These are phyloP conservation scores for Arxiozyma bovina DNA, from an alignment of 1,139 yeast species.

Conservation along the genomic window DNA sequence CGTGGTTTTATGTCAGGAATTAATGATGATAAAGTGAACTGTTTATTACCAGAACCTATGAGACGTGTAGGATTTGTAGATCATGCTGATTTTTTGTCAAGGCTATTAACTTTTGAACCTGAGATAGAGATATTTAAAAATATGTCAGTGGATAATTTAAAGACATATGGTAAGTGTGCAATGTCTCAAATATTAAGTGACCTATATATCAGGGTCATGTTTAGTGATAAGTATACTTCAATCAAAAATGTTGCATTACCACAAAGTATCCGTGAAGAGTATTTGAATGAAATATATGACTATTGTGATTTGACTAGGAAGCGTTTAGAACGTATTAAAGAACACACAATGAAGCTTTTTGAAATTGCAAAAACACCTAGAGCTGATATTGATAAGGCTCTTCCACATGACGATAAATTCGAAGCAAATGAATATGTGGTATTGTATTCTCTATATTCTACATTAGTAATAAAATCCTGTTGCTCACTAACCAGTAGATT, in stretches of 20 bases:
- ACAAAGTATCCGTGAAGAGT: constrained; percentile 10
- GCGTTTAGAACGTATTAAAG: not conserved
- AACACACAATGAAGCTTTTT: constrained; percentile 1
- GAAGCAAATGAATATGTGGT: not conserved
- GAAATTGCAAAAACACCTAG: not conserved
- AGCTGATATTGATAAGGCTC: not conserved
- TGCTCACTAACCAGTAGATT: not conserved
- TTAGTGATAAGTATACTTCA: constrained; percentile 21
- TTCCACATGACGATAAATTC: constrained; percentile 1
- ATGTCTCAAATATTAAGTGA: constrained; percentile 12
- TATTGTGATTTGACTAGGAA: constrained; percentile 5
- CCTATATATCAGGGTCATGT: constrained; percentile 20
- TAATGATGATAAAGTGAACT: constrained; percentile 17
- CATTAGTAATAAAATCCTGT: not conserved
- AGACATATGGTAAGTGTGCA: constrained; percentile 18
- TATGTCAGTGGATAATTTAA: constrained; percentile 10
- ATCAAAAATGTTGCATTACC: constrained; percentile 24
- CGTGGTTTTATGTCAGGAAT: constrained; percentile 20
- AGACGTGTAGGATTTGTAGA: constrained; percentile 23
- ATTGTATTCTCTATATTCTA: not conserved
- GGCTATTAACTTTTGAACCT: constrained; percentile 7
- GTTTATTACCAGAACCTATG: constrained; percentile 22
- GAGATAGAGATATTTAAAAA: constrained; percentile 9
- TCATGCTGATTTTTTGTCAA: constrained; percentile 17
- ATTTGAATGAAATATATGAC: constrained; percentile 16